Conservation (phyloP, 129 eudicot genomes). For the Saposhnikovia divaricata region DNA sequence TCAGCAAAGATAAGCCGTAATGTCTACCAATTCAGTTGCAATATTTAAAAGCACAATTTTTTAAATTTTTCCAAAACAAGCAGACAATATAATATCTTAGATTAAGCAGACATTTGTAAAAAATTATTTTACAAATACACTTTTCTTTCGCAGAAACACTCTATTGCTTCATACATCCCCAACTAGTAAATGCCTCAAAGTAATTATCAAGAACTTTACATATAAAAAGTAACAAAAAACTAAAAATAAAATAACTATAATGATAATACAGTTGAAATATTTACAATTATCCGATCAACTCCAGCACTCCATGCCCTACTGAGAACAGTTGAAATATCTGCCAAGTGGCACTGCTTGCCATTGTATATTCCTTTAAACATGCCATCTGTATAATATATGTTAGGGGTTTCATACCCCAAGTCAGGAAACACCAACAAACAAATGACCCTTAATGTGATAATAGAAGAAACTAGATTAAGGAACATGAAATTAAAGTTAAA, state of each 20-base stretch:
- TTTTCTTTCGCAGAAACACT: not conserved
- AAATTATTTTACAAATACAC: not conserved
- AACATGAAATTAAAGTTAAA: not conserved
- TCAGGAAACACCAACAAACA: not conserved
- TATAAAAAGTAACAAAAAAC: not conserved
- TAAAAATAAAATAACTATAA: not conserved
- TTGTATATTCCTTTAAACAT: constrained; percentile 95
- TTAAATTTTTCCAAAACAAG: not conserved
- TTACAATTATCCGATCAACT: constrained; percentile 90
- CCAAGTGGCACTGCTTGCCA: constrained; percentile 78
- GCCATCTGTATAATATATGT: constrained; percentile 42
- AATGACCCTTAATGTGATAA: not conserved
- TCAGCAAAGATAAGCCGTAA: not conserved
- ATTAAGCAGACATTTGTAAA: too few relatives aligned
- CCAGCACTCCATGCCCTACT: constrained; percentile 93
- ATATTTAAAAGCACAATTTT: not conserved
- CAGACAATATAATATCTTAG: not conserved
- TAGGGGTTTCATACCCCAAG: not conserved
- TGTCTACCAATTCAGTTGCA: not conserved
- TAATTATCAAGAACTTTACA: not conserved
- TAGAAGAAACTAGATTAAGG: not conserved
- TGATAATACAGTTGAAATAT: not conserved
- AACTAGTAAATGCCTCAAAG: not conserved
- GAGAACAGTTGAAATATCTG: constrained; percentile 72
- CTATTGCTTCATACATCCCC: not conserved